Evolutionary conservation across 768 basidiomycete genomes (phyloP), one percentile per base, ranked within the genome.

Genomic region (Lactarius deliciosus): DNA sequence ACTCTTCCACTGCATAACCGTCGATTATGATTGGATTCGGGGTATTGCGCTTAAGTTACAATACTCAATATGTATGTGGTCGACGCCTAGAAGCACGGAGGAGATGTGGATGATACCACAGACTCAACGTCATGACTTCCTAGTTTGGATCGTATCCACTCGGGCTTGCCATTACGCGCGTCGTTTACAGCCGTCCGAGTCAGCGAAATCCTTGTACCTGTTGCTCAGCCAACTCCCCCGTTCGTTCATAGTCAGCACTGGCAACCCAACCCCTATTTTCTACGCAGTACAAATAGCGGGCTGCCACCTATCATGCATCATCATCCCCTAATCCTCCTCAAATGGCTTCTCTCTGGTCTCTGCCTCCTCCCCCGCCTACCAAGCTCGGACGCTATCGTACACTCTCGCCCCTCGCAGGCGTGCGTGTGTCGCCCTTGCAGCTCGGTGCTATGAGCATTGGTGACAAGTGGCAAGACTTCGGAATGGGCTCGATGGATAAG

Each of bases 391-490:
- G 70, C 32, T 79, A 81, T 70, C 78, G 82, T n/a, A 68, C 70
- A 16, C 73, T 83, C 18, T 77, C 79, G 0, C 77, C 80, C 7
- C 53, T 68, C 11, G 80, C 82, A 1, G 81, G 81, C 10, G 73
- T 84, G 32, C 79, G 78, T 54, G 83, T 84, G 18, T 85, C 83
- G 2, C 82, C 83, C 0, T 71, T 84, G 22, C 75, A 76, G 36
- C 79, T 85, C 32, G 82, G 83, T 3, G 82, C 77, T 4, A 80
- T 81, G 81, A 81, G 75, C 73, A 79, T 83, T 40, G 81, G 82
- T 8, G 78, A 82, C 67, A 76, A 79, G 59, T 82, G 81, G 82
- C 71, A 68, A 0, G 22, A 71, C 20, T 40, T 38, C 20, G 64
- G 79, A 36, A 69, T 78, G 77, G 83, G 84, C n/a, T 63, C 71